A percentile compares a stretch with the other conserved stretches of the same genome.
These are phyloP conservation scores for Penicillium fimorum DNA, from an alignment of 495 filamentous ascomycete genomes.

Conservation along the genomic window DNA sequence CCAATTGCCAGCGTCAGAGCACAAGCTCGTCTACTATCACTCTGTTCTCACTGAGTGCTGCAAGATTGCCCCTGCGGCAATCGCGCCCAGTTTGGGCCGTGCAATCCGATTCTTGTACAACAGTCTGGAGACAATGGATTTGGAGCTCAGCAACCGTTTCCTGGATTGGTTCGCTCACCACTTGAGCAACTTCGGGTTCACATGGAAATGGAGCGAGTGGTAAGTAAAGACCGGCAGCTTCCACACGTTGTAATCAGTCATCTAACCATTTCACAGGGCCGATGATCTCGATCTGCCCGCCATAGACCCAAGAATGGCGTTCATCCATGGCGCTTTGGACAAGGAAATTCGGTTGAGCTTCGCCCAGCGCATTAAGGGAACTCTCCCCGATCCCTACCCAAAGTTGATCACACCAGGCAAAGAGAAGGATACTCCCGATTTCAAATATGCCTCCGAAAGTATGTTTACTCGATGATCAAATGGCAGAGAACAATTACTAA, in stretches of 20 bases:
- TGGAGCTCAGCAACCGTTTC: constrained; percentile 84
- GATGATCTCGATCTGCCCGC: constrained; percentile 77
- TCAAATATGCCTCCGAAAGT: constrained; percentile 85
- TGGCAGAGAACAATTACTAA: neutral
- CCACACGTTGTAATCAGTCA: neutral
- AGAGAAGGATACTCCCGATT: constrained; percentile 89
- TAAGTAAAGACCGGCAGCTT: constrained; percentile 30
- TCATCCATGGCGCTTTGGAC: constrained; percentile 85
- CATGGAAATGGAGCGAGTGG: constrained; percentile 99
- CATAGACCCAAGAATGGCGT: constrained; percentile 85
- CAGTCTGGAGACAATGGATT: constrained; percentile 74
- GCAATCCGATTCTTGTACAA: constrained; percentile 91
- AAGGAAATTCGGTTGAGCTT: constrained; percentile 98
- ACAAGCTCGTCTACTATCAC: constrained; percentile 96
- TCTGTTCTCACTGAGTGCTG: constrained; percentile 90
- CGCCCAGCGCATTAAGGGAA: constrained; percentile 91
- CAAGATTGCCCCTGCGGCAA: constrained; percentile 90
- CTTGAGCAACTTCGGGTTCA: constrained; percentile 97
- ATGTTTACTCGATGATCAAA: constrained; percentile 28
- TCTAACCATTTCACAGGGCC: constrained; percentile 47
- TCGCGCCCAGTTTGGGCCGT: constrained; percentile 90
- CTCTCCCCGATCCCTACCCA: constrained; percentile 82
- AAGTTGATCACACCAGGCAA: constrained; percentile 78
- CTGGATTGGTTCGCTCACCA: constrained; percentile 98
- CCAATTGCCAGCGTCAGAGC: constrained; percentile 80